Percentiles rank a stretch among this genome's conserved stretches.
Evolutionary conservation across 2,329 filamentous ascomycete species (phyloP).

Genomic region (Davidsoniella virescens): DNA sequence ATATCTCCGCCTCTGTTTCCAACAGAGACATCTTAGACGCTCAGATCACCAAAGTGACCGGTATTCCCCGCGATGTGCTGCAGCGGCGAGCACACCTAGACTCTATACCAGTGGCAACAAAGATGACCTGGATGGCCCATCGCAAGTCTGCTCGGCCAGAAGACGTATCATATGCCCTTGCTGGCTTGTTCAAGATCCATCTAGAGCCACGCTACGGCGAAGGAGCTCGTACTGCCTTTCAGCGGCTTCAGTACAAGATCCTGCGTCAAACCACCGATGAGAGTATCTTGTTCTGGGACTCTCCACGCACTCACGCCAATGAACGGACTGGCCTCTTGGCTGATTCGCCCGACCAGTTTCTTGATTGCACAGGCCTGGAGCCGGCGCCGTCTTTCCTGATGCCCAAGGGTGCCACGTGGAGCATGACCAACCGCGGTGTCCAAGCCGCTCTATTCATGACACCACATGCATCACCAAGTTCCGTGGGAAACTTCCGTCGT

Average conservation of each 20-base stretch:
- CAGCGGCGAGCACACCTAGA: not conserved
- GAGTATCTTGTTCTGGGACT: constrained; percentile 18
- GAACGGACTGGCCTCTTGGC: constrained; percentile 10
- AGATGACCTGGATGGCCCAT: constrained; percentile 21
- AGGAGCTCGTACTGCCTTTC: constrained; percentile 17
- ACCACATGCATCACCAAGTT: constrained; percentile 7
- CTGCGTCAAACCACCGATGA: constrained; percentile 17
- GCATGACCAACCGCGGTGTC: constrained; percentile 10
- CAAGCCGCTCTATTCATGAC: constrained; percentile 11
- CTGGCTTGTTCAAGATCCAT: constrained; percentile 20
- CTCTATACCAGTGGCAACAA: constrained; percentile 13
- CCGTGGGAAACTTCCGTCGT: constrained; percentile 12
- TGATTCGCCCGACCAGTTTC: constrained; percentile 9
- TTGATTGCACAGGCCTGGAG: constrained; percentile 2
- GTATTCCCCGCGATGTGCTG: constrained; percentile 4
- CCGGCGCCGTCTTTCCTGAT: constrained; percentile 9
- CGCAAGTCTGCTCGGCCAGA: constrained; percentile 17
- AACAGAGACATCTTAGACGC: not conserved
- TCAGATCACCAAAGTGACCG: constrained; percentile 4
- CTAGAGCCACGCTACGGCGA: constrained; percentile 22
- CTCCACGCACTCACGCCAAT: constrained; percentile 1
- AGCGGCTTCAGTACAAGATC: constrained; percentile 19
- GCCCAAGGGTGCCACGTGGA: constrained; percentile 10
- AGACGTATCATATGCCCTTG: constrained; percentile 20
- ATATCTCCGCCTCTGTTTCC: constrained; percentile 5